Evolutionary conservation across 345 rosid genomes (phyloP), one percentile per base, ranked within the genome.

Genomic region (Carallia pectinifolia): DNA sequence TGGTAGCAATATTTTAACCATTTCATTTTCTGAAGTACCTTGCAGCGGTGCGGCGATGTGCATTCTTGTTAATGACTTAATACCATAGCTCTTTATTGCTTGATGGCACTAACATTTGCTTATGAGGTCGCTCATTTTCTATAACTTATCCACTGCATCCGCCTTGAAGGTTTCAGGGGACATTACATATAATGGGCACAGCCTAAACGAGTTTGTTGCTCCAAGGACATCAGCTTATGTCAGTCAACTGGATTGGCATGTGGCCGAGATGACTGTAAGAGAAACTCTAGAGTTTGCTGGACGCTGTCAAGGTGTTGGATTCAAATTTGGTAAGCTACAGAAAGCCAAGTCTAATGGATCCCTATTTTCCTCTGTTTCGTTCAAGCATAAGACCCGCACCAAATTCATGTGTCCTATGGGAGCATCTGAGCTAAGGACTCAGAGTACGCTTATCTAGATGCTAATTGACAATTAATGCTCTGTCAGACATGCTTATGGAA

Each of bases 301-400:
- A 69, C 76, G 87, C 72, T 95, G 97, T 78, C 99, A 95, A 81
- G 99, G 97, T 70, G 97, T 92, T 77, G 97, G 99, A 31, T 90
- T 75, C 83, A 92, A 92, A 86, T 85, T 83, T 71, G 99, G 99
- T 95, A 80, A 79, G 86, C 74, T n/a, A 53, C 66, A 38, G 36
- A 50, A 77, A 34, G 37, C 48, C 59, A 59, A 17, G 50, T 73
- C 53, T 47, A 50, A 58, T 67, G 71, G 27, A 30, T 53, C 33
- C 55, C 18, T n/a, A 17, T 7, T 55, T 27, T 39, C 8, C 37
- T 23, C 13, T 33, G 19, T 34, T 1, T 7, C 18, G 44, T 31
- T 29, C 4, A 44, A 5, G 53, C 40, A n/a, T 31, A 44, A 33
- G 16, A 37, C 15, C 53, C 3, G 15, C 5, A 3, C 44, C 38